Percentiles rank a stretch among this genome's conserved stretches.
phyloP scores from a whole-genome alignment of 345 rosid genomes.

The Eucalyptus grandis region DNA sequence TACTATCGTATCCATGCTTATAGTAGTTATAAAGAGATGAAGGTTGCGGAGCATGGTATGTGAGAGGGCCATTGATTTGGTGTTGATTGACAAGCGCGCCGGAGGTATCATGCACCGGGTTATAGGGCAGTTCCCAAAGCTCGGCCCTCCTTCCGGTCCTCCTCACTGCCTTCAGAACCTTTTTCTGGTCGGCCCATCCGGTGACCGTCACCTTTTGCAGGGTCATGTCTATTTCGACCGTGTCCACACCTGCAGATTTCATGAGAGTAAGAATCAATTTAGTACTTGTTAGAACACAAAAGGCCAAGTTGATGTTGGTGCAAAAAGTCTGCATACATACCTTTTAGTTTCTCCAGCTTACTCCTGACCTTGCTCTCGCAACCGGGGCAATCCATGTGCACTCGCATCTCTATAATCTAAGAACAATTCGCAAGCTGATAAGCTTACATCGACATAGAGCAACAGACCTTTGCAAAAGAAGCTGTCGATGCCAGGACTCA shows the following conservation, averaged over 20 bases:
- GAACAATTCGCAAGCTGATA: neutral
- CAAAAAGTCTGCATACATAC: constrained; percentile 1
- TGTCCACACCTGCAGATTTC: constrained; percentile 51
- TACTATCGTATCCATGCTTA: constrained; percentile 73
- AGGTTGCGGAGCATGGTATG: constrained; percentile 37
- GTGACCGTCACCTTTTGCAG: constrained; percentile 75
- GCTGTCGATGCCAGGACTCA: neutral
- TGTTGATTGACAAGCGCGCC: constrained; percentile 21
- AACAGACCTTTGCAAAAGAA: neutral
- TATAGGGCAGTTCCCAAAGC: constrained; percentile 77
- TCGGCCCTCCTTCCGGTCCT: constrained; percentile 75
- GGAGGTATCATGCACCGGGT: constrained; percentile 26
- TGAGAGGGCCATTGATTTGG: constrained; percentile 46
- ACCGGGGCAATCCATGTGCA: constrained; percentile 81
- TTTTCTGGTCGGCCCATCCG: constrained; percentile 77
- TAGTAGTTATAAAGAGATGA: constrained; percentile 73
- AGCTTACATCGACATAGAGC: neutral
- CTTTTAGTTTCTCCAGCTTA: constrained; percentile 59
- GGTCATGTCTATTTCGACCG: constrained; percentile 55
- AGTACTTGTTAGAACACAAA: neutral
- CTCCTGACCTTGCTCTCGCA: constrained; percentile 60
- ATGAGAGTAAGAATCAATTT: neutral
- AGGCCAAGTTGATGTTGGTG: neutral
- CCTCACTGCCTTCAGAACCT: constrained; percentile 57
- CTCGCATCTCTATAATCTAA: constrained; percentile 78